Conservation (phyloP, 192 early-diverging fungal species). For the Entophlyctis helioformis region DNA sequence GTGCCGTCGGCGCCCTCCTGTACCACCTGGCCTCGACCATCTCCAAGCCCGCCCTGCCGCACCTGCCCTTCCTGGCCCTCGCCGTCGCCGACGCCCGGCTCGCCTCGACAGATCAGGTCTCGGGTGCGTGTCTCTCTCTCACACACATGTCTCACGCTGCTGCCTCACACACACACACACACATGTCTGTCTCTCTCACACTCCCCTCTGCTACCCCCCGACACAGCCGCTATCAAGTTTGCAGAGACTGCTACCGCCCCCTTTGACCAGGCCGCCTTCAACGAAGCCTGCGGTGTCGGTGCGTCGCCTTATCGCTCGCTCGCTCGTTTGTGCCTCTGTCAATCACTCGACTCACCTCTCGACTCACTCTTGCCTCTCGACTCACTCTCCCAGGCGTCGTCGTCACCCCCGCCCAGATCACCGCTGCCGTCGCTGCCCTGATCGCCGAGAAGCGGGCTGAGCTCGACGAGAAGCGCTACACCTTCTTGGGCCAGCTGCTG, state of each 20-base stretch:
- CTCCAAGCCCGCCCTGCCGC: slow-evolving; percentile 58
- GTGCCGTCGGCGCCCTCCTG: slow-evolving; percentile 55
- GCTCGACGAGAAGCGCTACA: slow-evolving; percentile 76
- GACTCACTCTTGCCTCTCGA: neutral
- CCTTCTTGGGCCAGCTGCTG: slow-evolving; percentile 62
- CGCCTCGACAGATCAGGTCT: slow-evolving; percentile 71
- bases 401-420: slow-evolving; percentile 69
- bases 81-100: slow-evolving; percentile 59
- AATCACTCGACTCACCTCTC: slow-evolving; percentile 2
- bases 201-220: neutral
- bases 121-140: slow-evolving; percentile 33
- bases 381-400: slow-evolving; percentile 52
- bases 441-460: slow-evolving; percentile 56
- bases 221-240: slow-evolving; percentile 82
- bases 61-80: slow-evolving; percentile 68
- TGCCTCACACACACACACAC: too few species aligned
- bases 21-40: slow-evolving; percentile 82
- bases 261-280: slow-evolving; percentile 61
- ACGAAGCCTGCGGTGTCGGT: slow-evolving; percentile 89
- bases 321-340: slow-evolving; percentile 13
- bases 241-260: slow-evolving; percentile 40
- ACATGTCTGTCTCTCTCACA: neutral
- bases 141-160: too few species aligned
- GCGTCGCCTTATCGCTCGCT: slow-evolving; percentile 10
- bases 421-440: slow-evolving; percentile 44